Evolutionary conservation across 345 rosid genomes (phyloP).

Genomic region (Cochlearia excelsa): DNA sequence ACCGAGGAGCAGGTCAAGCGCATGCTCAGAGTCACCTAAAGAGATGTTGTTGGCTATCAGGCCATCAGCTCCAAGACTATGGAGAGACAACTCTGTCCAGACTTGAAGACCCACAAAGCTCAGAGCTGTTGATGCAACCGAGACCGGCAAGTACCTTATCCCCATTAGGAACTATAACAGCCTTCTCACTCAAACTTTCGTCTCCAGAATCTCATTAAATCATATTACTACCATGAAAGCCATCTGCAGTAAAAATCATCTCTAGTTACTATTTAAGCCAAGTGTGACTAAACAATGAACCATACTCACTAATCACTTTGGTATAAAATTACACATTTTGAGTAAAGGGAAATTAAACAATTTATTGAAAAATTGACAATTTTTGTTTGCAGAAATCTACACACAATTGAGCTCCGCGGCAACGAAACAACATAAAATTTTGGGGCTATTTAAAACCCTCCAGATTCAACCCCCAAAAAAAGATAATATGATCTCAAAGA

Average conservation of each 20-base stretch:
- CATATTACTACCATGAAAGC: slow-evolving; percentile 33
- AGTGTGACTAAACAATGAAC: slow-evolving; percentile 9
- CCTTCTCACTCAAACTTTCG: slow-evolving; percentile 36
- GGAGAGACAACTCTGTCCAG: slow-evolving; percentile 69
- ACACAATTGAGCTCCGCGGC: neutral
- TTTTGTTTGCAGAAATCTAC: slow-evolving; percentile 5
- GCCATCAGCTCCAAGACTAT: slow-evolving; percentile 54
- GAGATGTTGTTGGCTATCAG: slow-evolving; percentile 44
- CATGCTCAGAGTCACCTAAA: slow-evolving; percentile 49
- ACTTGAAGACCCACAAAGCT: slow-evolving; percentile 70
- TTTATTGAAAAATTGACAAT: neutral
- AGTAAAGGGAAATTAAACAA: too few species aligned
- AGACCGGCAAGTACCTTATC: slow-evolving; percentile 55
- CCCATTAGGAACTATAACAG: slow-evolving; percentile 57
- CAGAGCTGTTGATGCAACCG: slow-evolving; percentile 59
- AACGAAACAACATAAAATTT: neutral
- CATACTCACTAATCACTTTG: neutral
- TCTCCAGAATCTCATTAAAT: slow-evolving; percentile 44
- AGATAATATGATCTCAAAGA: too few species aligned
- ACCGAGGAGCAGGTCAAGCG: slow-evolving; percentile 57
- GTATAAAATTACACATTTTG: too few species aligned
- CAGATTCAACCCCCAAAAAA: too few species aligned
- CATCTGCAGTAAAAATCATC: slow-evolving; percentile 8
- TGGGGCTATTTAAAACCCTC: too few species aligned
- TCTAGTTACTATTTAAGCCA: neutral